Conservation (phyloP, 176 grass and related monocot genomes). For the Bonia amplexicaulis region DNA sequence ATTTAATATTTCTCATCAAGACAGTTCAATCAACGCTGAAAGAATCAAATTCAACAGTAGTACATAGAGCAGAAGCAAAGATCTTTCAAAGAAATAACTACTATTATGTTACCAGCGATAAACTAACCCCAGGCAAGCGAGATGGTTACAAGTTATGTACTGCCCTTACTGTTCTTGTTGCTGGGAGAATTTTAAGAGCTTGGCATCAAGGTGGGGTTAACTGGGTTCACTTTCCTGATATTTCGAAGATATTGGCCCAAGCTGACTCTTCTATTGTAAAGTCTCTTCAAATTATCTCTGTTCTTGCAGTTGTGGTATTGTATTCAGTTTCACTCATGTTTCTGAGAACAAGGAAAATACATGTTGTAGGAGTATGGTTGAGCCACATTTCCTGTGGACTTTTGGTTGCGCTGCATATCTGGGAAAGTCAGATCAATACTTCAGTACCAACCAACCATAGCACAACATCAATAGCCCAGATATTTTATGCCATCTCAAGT, state of each 20-base stretch:
- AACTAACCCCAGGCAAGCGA: conserved; percentile 12
- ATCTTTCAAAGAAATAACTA: not conserved
- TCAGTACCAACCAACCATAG: conserved; percentile 32
- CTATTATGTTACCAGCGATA: conserved; percentile 18
- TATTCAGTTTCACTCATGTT: conserved; percentile 46
- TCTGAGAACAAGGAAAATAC: conserved; percentile 26
- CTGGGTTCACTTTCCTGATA: conserved; percentile 86
- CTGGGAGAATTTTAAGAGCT: conserved; percentile 83
- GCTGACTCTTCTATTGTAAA: conserved; percentile 54
- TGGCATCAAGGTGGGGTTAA: conserved; percentile 98
- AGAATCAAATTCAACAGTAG: conserved; percentile 29
- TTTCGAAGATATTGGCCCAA: conserved; percentile 72
- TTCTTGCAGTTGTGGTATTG: conserved; percentile 42
- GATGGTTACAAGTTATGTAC: conserved; percentile 37
- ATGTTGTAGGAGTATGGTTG: conserved; percentile 45
- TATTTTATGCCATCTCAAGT: conserved; percentile 46
- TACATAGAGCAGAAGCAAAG: conserved; percentile 14
- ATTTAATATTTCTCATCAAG: conserved; percentile 75
- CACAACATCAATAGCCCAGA: conserved; percentile 57
- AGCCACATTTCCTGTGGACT: conserved; percentile 45
- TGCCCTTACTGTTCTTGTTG: conserved; percentile 60
- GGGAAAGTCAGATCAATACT: conserved; percentile 39
- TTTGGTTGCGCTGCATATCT: conserved; percentile 71
- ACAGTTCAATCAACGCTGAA: conserved; percentile 46
- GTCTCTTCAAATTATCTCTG: conserved; percentile 59